Base-by-base conservation (phyloP, 768 basidiomycete genomes). In the Suillus fuscotomentosus region DNA sequence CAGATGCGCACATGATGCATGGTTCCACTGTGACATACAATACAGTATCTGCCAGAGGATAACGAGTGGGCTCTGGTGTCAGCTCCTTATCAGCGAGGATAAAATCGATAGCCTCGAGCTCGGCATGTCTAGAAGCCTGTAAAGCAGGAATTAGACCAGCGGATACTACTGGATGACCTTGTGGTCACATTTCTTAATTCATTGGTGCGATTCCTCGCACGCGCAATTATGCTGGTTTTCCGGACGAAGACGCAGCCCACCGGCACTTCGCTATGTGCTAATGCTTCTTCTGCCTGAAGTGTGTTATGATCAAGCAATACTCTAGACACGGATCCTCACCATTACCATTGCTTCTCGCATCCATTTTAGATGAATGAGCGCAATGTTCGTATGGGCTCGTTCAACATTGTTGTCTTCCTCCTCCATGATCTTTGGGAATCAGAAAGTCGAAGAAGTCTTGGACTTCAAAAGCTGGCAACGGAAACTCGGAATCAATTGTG, bases 11-110 rank as follows among this genome's bases (percentile, higher is more conserved):
- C 97, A 99, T 99, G 75, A 99, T 95, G 77, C 97, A 99, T 0
- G 97, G 97, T 77, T 99, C 97, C 61, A 99, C 97, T 5, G 97
- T 99, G 60, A 99, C 97, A 75, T 99, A 99, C 36, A 99, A 86
- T 3, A 87, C 92, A 24, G 94, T 96, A 11, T 86, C 81, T 1
- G 83, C 82, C 20, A 99, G 83, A 6, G 93, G 92, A 64, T 92
- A 86, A 51, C 75, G 70, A 22, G 64, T 61, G 5, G 67, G 57
- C 41, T 75, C 71, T 27, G 86, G 84, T 9, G 90, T 90, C 67
- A 91, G 83, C 17, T 71, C 61, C 61, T 78, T 77, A 72, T 90
- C 83, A 0, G 87, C 80, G 14, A 99, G 79, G 68, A 99, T 94
- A 70, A 83, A 82, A 73, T 97, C 95, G 70, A 99, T 95, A 2